These are phyloP conservation scores for Gossypium longicalyx DNA, from an alignment of 345 rosid species.

Conservation along the genomic window DNA sequence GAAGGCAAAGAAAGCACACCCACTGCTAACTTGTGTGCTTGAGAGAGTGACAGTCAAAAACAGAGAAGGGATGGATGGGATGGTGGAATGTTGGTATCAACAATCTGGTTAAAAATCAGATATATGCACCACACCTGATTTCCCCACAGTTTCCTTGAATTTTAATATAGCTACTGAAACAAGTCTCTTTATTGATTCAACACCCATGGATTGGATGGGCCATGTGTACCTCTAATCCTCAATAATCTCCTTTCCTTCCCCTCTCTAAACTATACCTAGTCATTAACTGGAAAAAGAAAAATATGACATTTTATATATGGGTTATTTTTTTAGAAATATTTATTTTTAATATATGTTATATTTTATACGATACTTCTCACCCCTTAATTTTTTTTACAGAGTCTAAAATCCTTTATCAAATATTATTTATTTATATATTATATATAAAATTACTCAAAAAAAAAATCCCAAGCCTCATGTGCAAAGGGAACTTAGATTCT, in stretches of 20 bases:
- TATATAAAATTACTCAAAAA: no score
- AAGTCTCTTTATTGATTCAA: conserved; percentile 19
- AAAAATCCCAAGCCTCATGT: not conserved
- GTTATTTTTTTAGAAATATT: no score
- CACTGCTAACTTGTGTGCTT: conserved; percentile 13
- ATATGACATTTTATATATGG: not conserved
- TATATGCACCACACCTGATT: conserved; percentile 16
- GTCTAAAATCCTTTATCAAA: no score
- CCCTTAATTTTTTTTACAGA: no score
- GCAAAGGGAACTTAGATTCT: not conserved
- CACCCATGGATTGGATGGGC: conserved; percentile 17
- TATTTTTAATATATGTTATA: no score
- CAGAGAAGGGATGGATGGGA: not conserved
- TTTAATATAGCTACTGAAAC: conserved; percentile 22
- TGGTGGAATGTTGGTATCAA: conserved; percentile 43
- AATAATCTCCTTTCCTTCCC: not conserved
- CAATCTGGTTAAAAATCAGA: conserved; percentile 19
- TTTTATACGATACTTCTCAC: no score
- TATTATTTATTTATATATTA: no score
- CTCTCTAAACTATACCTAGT: not conserved
- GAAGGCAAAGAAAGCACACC: conserved; percentile 17
- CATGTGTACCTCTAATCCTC: not conserved
- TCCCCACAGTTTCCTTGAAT: conserved; percentile 25
- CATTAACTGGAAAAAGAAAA: not conserved
- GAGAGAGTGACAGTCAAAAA: conserved; percentile 2